Percentiles rank a stretch among this genome's conserved stretches.
Evolutionary conservation across 306 rosid genomes (phyloP).

Genomic region (Argentina anserina): DNA sequence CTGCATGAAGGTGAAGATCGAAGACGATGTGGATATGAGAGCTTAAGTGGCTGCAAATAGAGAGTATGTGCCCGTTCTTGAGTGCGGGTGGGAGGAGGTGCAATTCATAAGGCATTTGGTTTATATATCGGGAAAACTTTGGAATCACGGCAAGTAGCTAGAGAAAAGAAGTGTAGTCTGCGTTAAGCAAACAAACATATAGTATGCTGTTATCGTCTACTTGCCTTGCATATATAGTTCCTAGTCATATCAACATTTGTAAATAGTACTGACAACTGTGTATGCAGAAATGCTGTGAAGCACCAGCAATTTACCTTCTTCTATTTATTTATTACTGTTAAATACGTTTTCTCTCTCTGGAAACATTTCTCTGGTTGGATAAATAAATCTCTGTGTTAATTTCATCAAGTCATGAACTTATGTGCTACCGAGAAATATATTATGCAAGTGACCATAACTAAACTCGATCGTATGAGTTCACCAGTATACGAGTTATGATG

Average conservation of each 20-base stretch:
- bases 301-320: background rate
- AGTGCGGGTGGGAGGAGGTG: slow-evolving; percentile 3
- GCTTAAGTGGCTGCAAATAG: background rate
- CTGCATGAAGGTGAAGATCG: background rate
- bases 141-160: slow-evolving; percentile 66
- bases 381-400: too few relatives aligned
- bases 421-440: too few relatives aligned
- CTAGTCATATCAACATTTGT: background rate
- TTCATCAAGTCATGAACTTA: too few relatives aligned
- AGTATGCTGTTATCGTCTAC: slow-evolving; percentile 32
- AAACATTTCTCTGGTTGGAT: background rate
- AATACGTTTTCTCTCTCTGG: background rate
- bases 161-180: slow-evolving; percentile 40
- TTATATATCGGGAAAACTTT: slow-evolving; percentile 38
- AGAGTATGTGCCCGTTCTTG: background rate
- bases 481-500: background rate
- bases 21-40: background rate
- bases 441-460: too few relatives aligned
- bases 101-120: slow-evolving; percentile 18
- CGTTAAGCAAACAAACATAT: slow-evolving; percentile 79
- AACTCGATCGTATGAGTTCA: background rate
- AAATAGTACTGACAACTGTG: background rate
- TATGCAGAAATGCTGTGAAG: background rate
- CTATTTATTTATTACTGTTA: background rate
- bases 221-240: background rate